phyloP scores from a whole-genome alignment of 1,284 basidiomycete genomes.

The Ceratobasidium sp. region DNA sequence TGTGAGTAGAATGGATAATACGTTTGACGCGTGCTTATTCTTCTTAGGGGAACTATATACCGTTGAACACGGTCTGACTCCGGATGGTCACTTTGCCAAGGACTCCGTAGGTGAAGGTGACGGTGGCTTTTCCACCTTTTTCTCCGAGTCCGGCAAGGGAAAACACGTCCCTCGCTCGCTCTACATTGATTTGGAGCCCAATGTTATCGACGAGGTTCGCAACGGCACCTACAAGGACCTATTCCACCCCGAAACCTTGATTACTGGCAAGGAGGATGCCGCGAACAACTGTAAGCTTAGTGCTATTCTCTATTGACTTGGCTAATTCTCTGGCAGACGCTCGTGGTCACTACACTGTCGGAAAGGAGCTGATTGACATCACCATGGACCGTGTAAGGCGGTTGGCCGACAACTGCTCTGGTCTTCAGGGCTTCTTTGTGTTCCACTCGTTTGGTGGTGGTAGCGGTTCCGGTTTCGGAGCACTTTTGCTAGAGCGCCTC shows the following conservation, averaged over 20 bases:
- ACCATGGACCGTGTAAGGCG: slow-evolving; percentile 97
- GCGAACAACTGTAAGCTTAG: slow-evolving; percentile 91
- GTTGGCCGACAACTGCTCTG: slow-evolving; percentile 96
- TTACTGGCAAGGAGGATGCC: slow-evolving; percentile 99
- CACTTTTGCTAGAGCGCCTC: slow-evolving; percentile 93
- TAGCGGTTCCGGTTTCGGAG: slow-evolving; percentile 97
- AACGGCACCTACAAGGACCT: slow-evolving; percentile 92
- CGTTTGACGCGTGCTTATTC: slow-evolving; percentile 36
- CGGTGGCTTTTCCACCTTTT: slow-evolving; percentile 96
- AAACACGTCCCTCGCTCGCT: slow-evolving; percentile 98
- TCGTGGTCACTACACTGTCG: slow-evolving; percentile 97
- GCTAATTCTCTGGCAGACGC: slow-evolving; percentile 67
- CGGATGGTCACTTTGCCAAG: slow-evolving; percentile 87
- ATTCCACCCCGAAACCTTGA: slow-evolving; percentile 99
- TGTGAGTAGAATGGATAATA: slow-evolving; percentile 35
- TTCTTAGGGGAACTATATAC: slow-evolving; percentile 94
- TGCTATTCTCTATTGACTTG: slow-evolving; percentile 40
- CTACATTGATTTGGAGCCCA: slow-evolving; percentile 96
- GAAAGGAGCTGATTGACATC: slow-evolving; percentile 80
- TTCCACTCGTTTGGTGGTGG: slow-evolving; percentile 99
- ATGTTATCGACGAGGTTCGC: slow-evolving; percentile 96
- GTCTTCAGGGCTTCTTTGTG: slow-evolving; percentile 99
- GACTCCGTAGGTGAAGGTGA: slow-evolving; percentile 77
- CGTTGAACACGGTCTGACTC: slow-evolving; percentile 95
- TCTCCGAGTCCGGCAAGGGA: slow-evolving; percentile 67